These are phyloP conservation scores for Cryptosporidium parvum DNA, from an alignment of 169 alveolate genomes.

Conservation along the genomic window DNA sequence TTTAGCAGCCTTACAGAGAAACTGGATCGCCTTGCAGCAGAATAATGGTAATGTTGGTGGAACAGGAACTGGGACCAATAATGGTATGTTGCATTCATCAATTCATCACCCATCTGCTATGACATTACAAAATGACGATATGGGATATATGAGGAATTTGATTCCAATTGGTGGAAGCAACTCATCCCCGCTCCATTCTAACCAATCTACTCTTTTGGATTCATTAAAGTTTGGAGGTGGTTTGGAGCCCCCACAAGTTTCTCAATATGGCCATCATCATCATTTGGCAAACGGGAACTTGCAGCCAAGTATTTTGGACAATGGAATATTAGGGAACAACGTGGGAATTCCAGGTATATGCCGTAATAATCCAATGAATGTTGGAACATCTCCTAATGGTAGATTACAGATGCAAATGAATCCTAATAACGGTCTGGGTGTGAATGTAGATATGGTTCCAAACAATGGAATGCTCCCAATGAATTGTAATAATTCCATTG, in stretches of 20 bases:
- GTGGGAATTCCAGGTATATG: conserved; percentile 45
- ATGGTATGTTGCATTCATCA: conserved; percentile 56
- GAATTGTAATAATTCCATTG: conserved; percentile 20
- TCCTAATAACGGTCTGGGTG: conserved; percentile 58
- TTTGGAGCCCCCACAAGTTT: conserved; percentile 65
- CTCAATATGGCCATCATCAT: conserved; percentile 66
- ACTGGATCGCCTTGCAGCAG: conserved; percentile 75
- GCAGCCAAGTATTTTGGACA: conserved; percentile 73
- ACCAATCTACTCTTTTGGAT: conserved; percentile 67
- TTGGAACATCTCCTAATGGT: conserved; percentile 45
- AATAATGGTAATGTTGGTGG: conserved; percentile 44
- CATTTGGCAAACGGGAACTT: conserved; percentile 21
- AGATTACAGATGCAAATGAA: conserved; percentile 69
- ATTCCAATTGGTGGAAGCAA: conserved; percentile 67
- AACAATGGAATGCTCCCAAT: conserved; percentile 48
- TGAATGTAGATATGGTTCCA: conserved; percentile 66
- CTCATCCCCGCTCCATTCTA: conserved; percentile 69
- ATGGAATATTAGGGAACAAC: conserved; percentile 29
- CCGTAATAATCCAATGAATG: conserved; percentile 31
- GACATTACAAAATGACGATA: conserved; percentile 58
- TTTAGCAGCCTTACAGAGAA: conserved; percentile 71
- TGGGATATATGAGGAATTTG: conserved; percentile 69
- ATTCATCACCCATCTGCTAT: conserved; percentile 67
- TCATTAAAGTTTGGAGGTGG: conserved; percentile 69
- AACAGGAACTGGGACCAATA: conserved; percentile 14